Percentiles rank a stretch among this genome's conserved stretches.
Evolutionary conservation across 257 asterid species (phyloP).

Genomic region (Ligustrum vulgare): DNA sequence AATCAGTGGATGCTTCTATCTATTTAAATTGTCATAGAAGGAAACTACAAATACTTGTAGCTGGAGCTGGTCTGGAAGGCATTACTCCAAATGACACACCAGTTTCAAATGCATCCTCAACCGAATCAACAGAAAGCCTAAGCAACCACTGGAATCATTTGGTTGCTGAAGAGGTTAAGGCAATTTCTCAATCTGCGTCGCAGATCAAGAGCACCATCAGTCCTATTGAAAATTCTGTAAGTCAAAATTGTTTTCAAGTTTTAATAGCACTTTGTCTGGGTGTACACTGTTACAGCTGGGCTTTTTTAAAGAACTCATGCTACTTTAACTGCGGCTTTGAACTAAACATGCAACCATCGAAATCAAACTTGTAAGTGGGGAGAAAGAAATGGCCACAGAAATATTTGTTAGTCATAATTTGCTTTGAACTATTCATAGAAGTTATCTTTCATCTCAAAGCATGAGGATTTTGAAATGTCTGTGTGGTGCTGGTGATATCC

Average conservation of each 20-base stretch:
- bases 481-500: conserved; percentile 14
- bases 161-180: conserved; percentile 83
- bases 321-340: not conserved
- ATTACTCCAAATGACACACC: conserved; percentile 41
- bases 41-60: conserved; percentile 74
- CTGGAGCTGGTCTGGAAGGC: conserved; percentile 61
- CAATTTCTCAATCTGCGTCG: conserved; percentile 70
- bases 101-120: conserved; percentile 35
- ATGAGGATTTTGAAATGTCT: conserved; percentile 11
- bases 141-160: conserved; percentile 56
- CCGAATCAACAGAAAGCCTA: conserved; percentile 57
- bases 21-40: conserved; percentile 81
- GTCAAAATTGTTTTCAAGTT: conserved; percentile 29
- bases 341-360: conserved; percentile 12
- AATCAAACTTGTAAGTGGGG: conserved; percentile 8
- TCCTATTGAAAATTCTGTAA: conserved; percentile 50
- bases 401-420: conserved; percentile 14
- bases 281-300: conserved; percentile 13
- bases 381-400: conserved; percentile 4
- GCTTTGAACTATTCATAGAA: not conserved
- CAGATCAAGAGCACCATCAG: conserved; percentile 55
- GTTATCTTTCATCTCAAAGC: conserved; percentile 20
- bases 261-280: not conserved
- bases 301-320: conserved; percentile 12
- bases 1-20: conserved; percentile 61